Evolutionary conservation across 371 early-diverging fungal genomes (phyloP).

Genomic region (Rhizopus stolonifer): DNA sequence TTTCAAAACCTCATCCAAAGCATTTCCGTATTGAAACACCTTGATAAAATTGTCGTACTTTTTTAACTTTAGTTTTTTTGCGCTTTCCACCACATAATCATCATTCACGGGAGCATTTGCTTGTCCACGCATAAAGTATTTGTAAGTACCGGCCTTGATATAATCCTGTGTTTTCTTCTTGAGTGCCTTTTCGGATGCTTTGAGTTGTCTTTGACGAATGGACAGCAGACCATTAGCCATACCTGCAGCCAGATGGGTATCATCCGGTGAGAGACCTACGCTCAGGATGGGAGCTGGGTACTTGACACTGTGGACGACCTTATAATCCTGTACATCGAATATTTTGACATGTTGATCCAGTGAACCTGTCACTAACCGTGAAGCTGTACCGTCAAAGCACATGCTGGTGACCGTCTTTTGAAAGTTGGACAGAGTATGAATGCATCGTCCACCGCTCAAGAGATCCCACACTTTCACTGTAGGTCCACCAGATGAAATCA

Average conservation of each 20-base stretch:
- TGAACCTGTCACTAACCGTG: conserved; percentile 85
- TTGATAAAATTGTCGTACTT: conserved; percentile 81
- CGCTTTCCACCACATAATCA: conserved; percentile 71
- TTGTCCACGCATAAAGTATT: conserved; percentile 74
- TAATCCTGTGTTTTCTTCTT: conserved; percentile 50
- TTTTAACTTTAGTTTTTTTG: conserved; percentile 59
- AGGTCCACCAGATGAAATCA: conserved; percentile 81
- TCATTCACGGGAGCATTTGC: conserved; percentile 44
- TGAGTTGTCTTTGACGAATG: conserved; percentile 75
- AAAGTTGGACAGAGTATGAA: conserved; percentile 81
- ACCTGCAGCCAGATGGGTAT: conserved; percentile 88
- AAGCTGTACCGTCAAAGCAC: conserved; percentile 74
- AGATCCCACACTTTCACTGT: conserved; percentile 89
- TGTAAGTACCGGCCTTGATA: conserved; percentile 59
- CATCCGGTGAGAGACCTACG: conserved; percentile 83
- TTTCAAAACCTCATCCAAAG: conserved; percentile 75
- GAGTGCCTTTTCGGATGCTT: conserved; percentile 54
- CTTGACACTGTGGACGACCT: conserved; percentile 83
- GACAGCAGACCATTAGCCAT: conserved; percentile 90
- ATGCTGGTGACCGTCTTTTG: conserved; percentile 93
- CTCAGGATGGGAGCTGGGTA: conserved; percentile 91
- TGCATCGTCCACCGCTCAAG: conserved; percentile 74
- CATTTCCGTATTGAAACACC: conserved; percentile 83
- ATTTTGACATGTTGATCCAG: conserved; percentile 95
- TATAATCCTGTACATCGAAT: conserved; percentile 81